Percentiles rank a stretch among this genome's conserved stretches.
phyloP scores from a whole-genome alignment of 2,329 filamentous ascomycete genomes.

The Fusarium pseudocircinatum region DNA sequence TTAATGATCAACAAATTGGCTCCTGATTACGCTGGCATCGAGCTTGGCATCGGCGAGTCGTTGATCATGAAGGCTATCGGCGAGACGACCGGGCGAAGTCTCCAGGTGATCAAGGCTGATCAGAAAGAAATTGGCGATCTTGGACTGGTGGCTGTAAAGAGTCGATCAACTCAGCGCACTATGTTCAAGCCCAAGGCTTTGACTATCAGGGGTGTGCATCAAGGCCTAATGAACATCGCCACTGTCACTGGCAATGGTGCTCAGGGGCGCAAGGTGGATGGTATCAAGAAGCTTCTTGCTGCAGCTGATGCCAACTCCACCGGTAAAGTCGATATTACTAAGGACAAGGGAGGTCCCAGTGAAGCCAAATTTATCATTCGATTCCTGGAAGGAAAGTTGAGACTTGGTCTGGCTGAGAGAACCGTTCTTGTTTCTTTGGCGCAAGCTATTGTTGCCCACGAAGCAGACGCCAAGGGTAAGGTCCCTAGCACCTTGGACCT shows the following conservation, averaged over 20 bases:
- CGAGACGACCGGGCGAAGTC: conserved; percentile 87
- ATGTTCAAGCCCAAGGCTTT: conserved; percentile 98
- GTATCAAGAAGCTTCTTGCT: conserved; percentile 96
- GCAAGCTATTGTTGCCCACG: conserved; percentile 87
- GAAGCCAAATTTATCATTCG: conserved; percentile 95
- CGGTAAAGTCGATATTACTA: conserved; percentile 87
- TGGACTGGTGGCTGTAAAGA: conserved; percentile 94
- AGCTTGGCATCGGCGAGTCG: conserved; percentile 97
- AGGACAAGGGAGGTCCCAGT: conserved; percentile 92
- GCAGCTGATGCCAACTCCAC: conserved; percentile 79
- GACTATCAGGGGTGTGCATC: conserved; percentile 86
- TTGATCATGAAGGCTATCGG: conserved; percentile 99
- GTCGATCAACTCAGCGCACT: conserved; percentile 91
- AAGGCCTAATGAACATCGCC: conserved; percentile 88
- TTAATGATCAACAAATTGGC: conserved; percentile 99
- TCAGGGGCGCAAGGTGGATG: conserved; percentile 89
- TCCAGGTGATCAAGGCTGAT: conserved; percentile 91
- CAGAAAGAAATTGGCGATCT: conserved; percentile 97
- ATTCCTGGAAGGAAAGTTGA: conserved; percentile 92
- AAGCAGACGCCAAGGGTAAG: conserved; percentile 75
- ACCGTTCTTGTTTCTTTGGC: conserved; percentile 90
- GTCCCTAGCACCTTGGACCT: conserved; percentile 79
- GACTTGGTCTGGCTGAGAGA: conserved; percentile 90
- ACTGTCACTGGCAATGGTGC: conserved; percentile 87
- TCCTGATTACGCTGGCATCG: conserved; percentile 94